Evolutionary conservation across 2,329 filamentous ascomycete genomes (phyloP).

Genomic region (Macroventuria anomochaeta): DNA sequence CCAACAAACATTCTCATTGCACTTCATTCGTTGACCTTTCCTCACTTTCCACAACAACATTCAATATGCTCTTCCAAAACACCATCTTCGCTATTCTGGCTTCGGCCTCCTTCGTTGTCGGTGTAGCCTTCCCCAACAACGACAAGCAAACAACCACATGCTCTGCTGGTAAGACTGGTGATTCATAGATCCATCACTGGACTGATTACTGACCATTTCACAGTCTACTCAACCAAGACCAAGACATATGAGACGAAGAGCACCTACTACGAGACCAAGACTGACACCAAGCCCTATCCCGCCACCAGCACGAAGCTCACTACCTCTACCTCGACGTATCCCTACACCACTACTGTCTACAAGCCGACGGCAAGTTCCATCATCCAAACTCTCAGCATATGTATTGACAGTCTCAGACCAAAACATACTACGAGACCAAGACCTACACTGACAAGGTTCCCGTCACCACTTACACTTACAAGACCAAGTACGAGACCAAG

Average conservation of each 20-base stretch:
- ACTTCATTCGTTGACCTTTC: slow-evolving; percentile 6
- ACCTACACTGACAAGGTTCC: background rate
- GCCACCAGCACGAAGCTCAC: slow-evolving; percentile 13
- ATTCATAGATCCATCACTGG: too few species aligned
- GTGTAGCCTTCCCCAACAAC: slow-evolving; percentile 22
- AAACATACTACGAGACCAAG: background rate
- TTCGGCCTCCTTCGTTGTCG: slow-evolving; percentile 21
- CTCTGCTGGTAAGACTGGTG: slow-evolving; percentile 22
- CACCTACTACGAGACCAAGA: slow-evolving; percentile 28
- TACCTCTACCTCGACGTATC: background rate
- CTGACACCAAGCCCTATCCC: slow-evolving; percentile 25
- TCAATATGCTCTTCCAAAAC: slow-evolving; percentile 29
- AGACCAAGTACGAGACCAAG: slow-evolving; percentile 21
- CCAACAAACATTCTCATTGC: background rate
- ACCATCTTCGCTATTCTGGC: slow-evolving; percentile 25
- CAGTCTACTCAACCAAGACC: slow-evolving; percentile 26
- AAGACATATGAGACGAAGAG: slow-evolving; percentile 10
- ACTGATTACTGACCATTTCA: background rate
- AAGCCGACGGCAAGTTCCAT: slow-evolving; percentile 10
- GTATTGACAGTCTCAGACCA: background rate
- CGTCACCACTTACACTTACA: slow-evolving; percentile 23
- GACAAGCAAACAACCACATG: slow-evolving; percentile 24
- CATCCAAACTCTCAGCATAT: too few species aligned
- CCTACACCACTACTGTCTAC: background rate
- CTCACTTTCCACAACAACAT: slow-evolving; percentile 1